Base-by-base conservation (phyloP, 2,329 filamentous ascomycete species). In the Penicillium polonicum region DNA sequence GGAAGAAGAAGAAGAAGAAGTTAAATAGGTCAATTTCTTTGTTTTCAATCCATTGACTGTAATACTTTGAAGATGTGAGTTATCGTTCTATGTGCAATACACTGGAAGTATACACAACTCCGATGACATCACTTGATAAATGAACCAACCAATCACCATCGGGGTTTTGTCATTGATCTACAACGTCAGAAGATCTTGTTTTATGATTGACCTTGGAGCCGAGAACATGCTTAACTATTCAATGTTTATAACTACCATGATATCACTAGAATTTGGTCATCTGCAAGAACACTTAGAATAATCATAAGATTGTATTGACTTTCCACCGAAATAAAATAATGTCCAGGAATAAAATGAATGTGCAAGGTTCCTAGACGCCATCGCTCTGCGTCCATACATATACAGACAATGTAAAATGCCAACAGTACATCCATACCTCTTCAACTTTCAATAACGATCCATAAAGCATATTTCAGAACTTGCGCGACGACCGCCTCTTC, bases 111-210 rank as follows among this genome's bases (percentile, higher is more conserved):
- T 39, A 36, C 27, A 43, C 8, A n/a, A 43, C 15, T 15, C 5
- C 29, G 12, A 52, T 65, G 62, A 65, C 60, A 63, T 65, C 63
- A 65, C 55, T 2, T 15, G 42, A n/a, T n/a, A n/a, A 17, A 21
- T n/a, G 4, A 9, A 3, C 15, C 38, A 45, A 21, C 63, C 63
- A 65, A 65, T 65, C 60, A 65, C 6, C 9, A 2, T 1, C 33
- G 4, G 4, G 46, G 35, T n/a, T 41, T 63, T 57, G 62, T 65
- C 63, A 65, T 46, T 33, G 57, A 44, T 55, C 46, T 29, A n/a
- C 29, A 27, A 36, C 17, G 5, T 38, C 17, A 8, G 6, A 38
- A 38, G 3, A n/a, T n/a, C 35, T 38, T n/a, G 35, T 31, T 31
- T 31, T 12, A 13, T 5, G 5, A 31, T 5, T 12, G 4, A 31